phyloP scores from a whole-genome alignment of 306 rosid genomes.

The Mimosa bimucronata region DNA sequence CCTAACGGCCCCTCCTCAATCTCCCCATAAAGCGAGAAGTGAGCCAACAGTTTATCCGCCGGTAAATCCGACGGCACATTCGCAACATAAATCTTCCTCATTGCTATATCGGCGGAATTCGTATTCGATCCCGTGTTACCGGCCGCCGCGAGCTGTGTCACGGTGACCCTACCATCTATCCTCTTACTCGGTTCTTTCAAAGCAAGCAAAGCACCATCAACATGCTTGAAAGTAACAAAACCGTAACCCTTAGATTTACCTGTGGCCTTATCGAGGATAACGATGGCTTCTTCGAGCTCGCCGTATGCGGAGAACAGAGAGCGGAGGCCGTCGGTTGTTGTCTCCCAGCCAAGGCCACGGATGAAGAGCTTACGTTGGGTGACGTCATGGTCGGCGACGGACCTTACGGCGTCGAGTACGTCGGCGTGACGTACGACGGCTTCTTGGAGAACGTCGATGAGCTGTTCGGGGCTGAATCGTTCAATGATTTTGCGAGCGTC shows the following conservation, averaged over 20 bases:
- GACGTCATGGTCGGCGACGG: constrained; percentile 69
- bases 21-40: constrained; percentile 78
- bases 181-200: constrained; percentile 95
- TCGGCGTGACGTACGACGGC: constrained; percentile 77
- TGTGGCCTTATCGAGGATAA: constrained; percentile 79
- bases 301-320: constrained; percentile 85
- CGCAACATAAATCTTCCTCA: constrained; percentile 84
- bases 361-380: constrained; percentile 93
- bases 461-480: constrained; percentile 74
- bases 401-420: constrained; percentile 75
- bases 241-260: constrained; percentile 92
- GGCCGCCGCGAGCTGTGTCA: constrained; percentile 92
- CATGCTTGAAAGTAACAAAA: constrained; percentile 84
- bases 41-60: constrained; percentile 74
- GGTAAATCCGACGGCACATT: constrained; percentile 91
- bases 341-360: constrained; percentile 97
- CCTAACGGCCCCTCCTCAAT: constrained; percentile 98
- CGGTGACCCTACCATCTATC: constrained; percentile 94
- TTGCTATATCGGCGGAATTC: constrained; percentile 50
- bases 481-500: constrained; percentile 87
- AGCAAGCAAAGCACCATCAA: constrained; percentile 84
- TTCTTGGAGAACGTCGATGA: constrained; percentile 69
- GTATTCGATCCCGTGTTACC: constrained; percentile 55
- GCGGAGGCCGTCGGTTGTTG: constrained; percentile 90
- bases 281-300: constrained; percentile 92